These are phyloP conservation scores for Cytospora piceicola DNA, from an alignment of 2,329 filamentous ascomycete genomes.

Conservation along the genomic window DNA sequence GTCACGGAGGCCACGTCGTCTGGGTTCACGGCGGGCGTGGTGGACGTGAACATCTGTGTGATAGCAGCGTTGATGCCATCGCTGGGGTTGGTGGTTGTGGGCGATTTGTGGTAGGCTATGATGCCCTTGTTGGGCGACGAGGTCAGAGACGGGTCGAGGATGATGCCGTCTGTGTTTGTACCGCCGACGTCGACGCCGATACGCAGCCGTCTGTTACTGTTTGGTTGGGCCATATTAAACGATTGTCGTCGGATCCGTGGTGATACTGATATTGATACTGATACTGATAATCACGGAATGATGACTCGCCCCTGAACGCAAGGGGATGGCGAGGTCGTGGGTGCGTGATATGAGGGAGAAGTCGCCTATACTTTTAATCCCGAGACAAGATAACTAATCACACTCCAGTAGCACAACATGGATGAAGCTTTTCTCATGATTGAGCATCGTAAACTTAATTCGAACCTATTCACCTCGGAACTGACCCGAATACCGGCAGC, in stretches of 20 bases:
- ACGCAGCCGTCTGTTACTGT: slow-evolving; percentile 37
- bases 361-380: background rate
- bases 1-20: slow-evolving; percentile 51
- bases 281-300: background rate
- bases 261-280: background rate
- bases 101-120: slow-evolving; percentile 53
- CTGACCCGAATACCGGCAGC: background rate
- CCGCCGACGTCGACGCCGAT: slow-evolving; percentile 54
- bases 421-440: background rate
- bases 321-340: background rate
- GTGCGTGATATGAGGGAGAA: background rate
- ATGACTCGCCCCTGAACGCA: background rate
- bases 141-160: slow-evolving; percentile 48
- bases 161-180: slow-evolving; percentile 58
- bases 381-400: background rate
- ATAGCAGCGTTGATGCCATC: slow-evolving; percentile 52
- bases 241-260: background rate
- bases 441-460: background rate
- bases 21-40: slow-evolving; percentile 37
- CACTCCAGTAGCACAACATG: background rate
- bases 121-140: slow-evolving; percentile 47
- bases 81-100: slow-evolving; percentile 53
- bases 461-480: background rate
- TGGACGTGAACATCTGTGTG: slow-evolving; percentile 45
- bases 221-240: background rate